Conservation (phyloP, 192 early-diverging fungal species). For the Chytriomyces confervae region DNA sequence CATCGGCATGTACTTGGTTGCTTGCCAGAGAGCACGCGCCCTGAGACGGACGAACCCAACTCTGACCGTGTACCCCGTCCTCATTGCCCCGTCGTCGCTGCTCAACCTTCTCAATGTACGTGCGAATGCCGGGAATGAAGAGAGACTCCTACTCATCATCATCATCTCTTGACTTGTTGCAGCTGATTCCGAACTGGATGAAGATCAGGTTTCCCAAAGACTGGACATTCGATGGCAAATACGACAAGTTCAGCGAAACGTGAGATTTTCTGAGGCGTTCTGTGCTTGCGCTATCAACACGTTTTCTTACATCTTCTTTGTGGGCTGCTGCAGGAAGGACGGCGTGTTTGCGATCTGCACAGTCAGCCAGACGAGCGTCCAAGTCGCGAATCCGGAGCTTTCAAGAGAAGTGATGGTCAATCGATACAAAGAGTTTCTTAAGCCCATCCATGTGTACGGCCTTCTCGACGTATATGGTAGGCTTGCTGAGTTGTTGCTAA, state of each 20-base stretch:
- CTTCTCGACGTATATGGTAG: slow-evolving; percentile 36
- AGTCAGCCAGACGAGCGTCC: background rate
- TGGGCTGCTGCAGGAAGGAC: background rate
- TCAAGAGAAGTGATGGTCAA: slow-evolving; percentile 1
- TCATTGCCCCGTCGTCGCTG: too few species aligned
- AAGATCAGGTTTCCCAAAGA: background rate
- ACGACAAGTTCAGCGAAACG: background rate
- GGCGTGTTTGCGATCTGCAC: background rate
- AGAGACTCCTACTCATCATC: too few species aligned
- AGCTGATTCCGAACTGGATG: background rate
- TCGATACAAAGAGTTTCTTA: slow-evolving; percentile 33
- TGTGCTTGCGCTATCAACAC: background rate
- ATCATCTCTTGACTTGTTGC: background rate
- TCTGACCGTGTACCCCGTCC: too few species aligned
- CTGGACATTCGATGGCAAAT: slow-evolving; percentile 10
- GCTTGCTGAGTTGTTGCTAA: background rate
- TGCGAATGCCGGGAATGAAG: too few species aligned
- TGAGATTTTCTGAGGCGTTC: background rate
- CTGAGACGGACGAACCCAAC: too few species aligned
- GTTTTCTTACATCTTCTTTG: background rate
- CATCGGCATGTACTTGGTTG: too few species aligned
- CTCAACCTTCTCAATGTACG: too few species aligned
- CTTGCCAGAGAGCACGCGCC: too few species aligned
- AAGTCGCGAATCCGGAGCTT: slow-evolving; percentile 20
- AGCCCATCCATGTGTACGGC: slow-evolving; percentile 37